Evolutionary conservation across 345 rosid genomes (phyloP), one percentile per base, ranked within the genome.

Genomic region (thale cress (Arabidopsis thaliana)): DNA sequence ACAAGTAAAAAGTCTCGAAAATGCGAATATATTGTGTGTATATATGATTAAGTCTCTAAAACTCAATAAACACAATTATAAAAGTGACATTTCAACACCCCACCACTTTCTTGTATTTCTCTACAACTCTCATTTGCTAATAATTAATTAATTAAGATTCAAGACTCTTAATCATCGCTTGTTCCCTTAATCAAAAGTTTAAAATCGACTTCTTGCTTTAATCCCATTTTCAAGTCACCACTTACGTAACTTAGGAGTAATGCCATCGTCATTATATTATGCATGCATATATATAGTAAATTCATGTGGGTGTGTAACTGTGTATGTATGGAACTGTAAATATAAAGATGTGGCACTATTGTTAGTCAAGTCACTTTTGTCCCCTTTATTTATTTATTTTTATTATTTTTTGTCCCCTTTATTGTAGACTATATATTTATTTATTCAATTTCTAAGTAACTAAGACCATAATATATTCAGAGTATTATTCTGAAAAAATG

Each of bases 231-330:
- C 64, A 76, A 76, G 80, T 45, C 63, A 76, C 51, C 65, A 12
- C 65, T 76, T 76, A 64, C 80, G 80, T 76, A 76, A 62, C 80
- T 62, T 76, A 6, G 30, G 75, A 69, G 80, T 62, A 76, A 76
- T 76, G 80, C 70, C 62, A 44, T 62, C 65, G 80, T 76, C 75
- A 76, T 59, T 49, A 37, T 49, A 32, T 20, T 42, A 53, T 73
- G 64, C 57, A 73, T 73, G 61, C 63, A 32, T 62, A 38, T 44
- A 63, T 22, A 41, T 20, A 37, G 12, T 42, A 13, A 22, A 3
- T 67, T 20, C n/a, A 0, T 65, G 28, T 11, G 44, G 23, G 2
- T 4, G 6, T 4, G 6, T 33, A 7, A 1, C 6, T 36, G 4
- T 72, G 6, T 56, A 32, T 59, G 71, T 73, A 53, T 50, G 61